Evolutionary conservation across 2,329 filamentous ascomycete species (phyloP).

Genomic region (Colletotrichum destructivum): DNA sequence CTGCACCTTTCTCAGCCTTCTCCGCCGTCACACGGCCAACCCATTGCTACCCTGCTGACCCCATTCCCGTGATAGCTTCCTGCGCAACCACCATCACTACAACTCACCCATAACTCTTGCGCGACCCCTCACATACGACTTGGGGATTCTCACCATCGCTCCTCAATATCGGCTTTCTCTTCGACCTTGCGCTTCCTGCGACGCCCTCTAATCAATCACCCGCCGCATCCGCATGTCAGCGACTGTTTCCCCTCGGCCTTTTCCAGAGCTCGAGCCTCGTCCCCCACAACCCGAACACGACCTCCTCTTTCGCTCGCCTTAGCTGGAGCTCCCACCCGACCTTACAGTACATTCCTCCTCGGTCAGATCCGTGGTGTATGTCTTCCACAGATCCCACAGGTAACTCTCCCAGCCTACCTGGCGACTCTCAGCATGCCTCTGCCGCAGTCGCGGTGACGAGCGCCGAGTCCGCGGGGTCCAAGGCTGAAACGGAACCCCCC

Average conservation of each 20-base stretch:
- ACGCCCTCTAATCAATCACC: not conserved
- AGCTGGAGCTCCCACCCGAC: slow-evolving; percentile 15
- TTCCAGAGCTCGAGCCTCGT: slow-evolving; percentile 36
- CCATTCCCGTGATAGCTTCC: slow-evolving; percentile 26
- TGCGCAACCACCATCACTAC: not conserved
- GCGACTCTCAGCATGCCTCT: slow-evolving; percentile 36
- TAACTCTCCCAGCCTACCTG: slow-evolving; percentile 33
- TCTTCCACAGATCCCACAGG: slow-evolving; percentile 40
- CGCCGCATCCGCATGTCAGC: slow-evolving; percentile 24
- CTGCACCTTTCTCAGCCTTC: slow-evolving; percentile 32
- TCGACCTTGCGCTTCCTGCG: no score
- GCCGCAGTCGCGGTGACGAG: slow-evolving; percentile 43
- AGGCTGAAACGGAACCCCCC: slow-evolving; percentile 36
- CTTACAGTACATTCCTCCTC: not conserved
- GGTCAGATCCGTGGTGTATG: slow-evolving; percentile 40
- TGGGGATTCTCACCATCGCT: not conserved
- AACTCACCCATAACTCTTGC: not conserved
- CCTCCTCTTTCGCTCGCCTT: slow-evolving; percentile 20
- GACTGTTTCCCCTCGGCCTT: slow-evolving; percentile 27
- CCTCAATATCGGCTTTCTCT: not conserved
- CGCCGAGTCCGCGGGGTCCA: slow-evolving; percentile 41
- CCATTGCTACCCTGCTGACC: slow-evolving; percentile 32
- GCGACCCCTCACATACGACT: not conserved
- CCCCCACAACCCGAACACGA: slow-evolving; percentile 17
- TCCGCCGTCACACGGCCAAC: slow-evolving; percentile 37